Percentiles rank a stretch among this genome's conserved stretches.
Conservation (phyloP, 2,329 filamentous ascomycete species). For the Ceratocystis lukuohia region DNA sequence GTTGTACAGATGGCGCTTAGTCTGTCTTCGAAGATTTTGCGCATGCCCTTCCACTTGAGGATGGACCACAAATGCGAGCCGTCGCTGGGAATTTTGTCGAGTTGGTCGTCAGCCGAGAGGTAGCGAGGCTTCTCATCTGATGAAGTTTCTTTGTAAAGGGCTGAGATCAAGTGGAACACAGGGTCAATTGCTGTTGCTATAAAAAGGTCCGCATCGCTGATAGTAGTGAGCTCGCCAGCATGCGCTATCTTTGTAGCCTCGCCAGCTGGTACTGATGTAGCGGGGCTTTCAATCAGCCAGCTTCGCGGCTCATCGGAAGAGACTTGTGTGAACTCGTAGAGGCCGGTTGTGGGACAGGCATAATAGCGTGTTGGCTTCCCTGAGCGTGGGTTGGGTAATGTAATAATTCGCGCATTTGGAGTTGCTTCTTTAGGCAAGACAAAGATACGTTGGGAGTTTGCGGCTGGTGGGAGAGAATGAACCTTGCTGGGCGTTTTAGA, state of each 20-base stretch:
- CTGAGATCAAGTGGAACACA: conserved; percentile 68
- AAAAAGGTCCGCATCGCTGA: conserved; percentile 52
- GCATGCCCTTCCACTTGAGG: conserved; percentile 36
- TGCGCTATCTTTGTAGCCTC: not conserved
- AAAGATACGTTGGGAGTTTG: conserved; percentile 42
- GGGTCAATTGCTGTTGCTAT: conserved; percentile 75
- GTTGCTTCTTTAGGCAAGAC: conserved; percentile 45
- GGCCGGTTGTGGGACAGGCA: conserved; percentile 45
- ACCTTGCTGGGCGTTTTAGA: conserved; percentile 26
- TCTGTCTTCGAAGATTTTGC: conserved; percentile 44
- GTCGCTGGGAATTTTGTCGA: conserved; percentile 46
- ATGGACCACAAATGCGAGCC: conserved; percentile 47
- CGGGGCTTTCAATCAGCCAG: conserved; percentile 44
- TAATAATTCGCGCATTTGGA: conserved; percentile 43
- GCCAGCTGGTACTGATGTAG: not conserved
- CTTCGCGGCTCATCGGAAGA: conserved; percentile 37
- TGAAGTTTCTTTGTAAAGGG: conserved; percentile 38
- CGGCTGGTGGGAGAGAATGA: conserved; percentile 31
- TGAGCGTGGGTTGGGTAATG: conserved; percentile 46
- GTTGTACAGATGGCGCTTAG: conserved; percentile 65
- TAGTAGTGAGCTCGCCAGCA: conserved; percentile 6
- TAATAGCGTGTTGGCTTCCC: conserved; percentile 45
- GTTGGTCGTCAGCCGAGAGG: conserved; percentile 55
- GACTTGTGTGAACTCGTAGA: conserved; percentile 52
- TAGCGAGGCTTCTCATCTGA: conserved; percentile 46